These are phyloP conservation scores for Pseudocercospora pini-densiflorae DNA, from an alignment of 2,329 filamentous ascomycete species.

Conservation along the genomic window DNA sequence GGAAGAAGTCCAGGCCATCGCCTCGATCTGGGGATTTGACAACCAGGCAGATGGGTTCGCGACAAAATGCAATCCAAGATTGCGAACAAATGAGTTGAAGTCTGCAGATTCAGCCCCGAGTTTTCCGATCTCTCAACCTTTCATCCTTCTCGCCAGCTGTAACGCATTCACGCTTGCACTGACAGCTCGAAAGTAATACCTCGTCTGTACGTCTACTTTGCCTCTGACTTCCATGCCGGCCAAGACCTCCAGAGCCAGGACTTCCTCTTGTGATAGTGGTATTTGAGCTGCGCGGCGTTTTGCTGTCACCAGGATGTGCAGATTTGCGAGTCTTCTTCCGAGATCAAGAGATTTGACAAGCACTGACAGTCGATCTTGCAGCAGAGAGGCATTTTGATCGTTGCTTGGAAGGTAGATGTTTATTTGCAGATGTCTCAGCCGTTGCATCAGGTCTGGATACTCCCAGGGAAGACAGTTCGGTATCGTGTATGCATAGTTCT, in stretches of 20 bases:
- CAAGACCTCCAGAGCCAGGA: conserved; percentile 23
- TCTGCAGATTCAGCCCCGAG: neutral
- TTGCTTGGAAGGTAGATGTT: conserved; percentile 27
- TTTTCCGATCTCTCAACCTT: neutral
- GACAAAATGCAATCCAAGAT: neutral
- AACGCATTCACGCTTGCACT: conserved; percentile 19
- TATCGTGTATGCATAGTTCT: neutral
- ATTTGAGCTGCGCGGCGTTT: conserved; percentile 23
- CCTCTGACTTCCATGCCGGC: conserved; percentile 30
- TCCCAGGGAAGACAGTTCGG: conserved; percentile 26
- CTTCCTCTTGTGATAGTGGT: conserved; percentile 15
- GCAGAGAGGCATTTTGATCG: conserved; percentile 8
- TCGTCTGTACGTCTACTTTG: conserved; percentile 24
- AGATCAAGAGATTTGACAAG: conserved; percentile 27
- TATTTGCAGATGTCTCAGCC: conserved; percentile 27
- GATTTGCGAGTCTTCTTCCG: conserved; percentile 21
- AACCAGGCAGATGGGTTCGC: neutral
- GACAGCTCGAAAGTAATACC: conserved; percentile 21
- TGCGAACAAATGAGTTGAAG: neutral
- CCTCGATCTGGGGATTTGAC: neutral
- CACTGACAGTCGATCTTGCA: conserved; percentile 8
- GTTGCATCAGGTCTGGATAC: conserved; percentile 24
- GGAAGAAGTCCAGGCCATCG: neutral
- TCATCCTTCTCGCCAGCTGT: conserved; percentile 28
- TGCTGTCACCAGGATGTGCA: conserved; percentile 26